Percentiles rank a stretch among this genome's conserved stretches.
Evolutionary conservation across 352 stramenopile species (phyloP).

Genomic region (Phytophthora macrochlamydospora): DNA sequence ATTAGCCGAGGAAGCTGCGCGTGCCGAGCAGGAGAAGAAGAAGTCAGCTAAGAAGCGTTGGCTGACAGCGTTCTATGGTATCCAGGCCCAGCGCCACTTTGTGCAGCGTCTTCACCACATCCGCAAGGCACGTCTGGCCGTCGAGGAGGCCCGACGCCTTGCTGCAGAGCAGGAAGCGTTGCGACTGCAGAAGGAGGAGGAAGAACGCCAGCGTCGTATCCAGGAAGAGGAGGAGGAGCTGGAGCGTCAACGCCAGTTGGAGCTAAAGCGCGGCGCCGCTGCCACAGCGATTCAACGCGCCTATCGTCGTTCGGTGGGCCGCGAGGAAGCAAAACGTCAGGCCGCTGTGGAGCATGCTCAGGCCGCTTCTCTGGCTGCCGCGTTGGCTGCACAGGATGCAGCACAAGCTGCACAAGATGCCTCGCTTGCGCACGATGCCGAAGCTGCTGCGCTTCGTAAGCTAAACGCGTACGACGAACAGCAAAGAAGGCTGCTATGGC

Average conservation of each 20-base stretch:
- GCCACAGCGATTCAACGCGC: slow-evolving; percentile 73
- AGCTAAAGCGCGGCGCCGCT: slow-evolving; percentile 57
- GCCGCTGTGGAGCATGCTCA: slow-evolving; percentile 71
- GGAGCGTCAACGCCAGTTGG: slow-evolving; percentile 64
- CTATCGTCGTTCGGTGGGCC: slow-evolving; percentile 66
- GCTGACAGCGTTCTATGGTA: slow-evolving; percentile 64
- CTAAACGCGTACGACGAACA: slow-evolving; percentile 67
- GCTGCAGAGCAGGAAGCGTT: slow-evolving; percentile 73
- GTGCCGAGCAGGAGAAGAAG: slow-evolving; percentile 65
- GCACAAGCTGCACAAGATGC: slow-evolving; percentile 73
- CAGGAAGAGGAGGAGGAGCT: slow-evolving; percentile 68
- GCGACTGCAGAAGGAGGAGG: slow-evolving; percentile 67
- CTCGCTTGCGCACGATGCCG: slow-evolving; percentile 70
- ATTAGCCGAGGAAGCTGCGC: slow-evolving; percentile 73
- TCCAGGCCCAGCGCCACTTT: slow-evolving; percentile 84
- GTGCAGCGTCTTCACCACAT: slow-evolving; percentile 81
- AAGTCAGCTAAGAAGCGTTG: slow-evolving; percentile 84
- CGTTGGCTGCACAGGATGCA: slow-evolving; percentile 76
- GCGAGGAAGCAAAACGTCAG: slow-evolving; percentile 76
- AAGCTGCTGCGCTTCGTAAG: slow-evolving; percentile 79
- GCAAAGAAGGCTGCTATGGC: slow-evolving; percentile 46
- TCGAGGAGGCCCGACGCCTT: slow-evolving; percentile 77
- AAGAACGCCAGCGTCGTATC: slow-evolving; percentile 64
- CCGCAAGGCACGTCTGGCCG: slow-evolving; percentile 75
- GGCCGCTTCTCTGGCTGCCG: slow-evolving; percentile 72